Conservation (phyloP, 768 basidiomycete species). For the Naganishia antarctica region DNA sequence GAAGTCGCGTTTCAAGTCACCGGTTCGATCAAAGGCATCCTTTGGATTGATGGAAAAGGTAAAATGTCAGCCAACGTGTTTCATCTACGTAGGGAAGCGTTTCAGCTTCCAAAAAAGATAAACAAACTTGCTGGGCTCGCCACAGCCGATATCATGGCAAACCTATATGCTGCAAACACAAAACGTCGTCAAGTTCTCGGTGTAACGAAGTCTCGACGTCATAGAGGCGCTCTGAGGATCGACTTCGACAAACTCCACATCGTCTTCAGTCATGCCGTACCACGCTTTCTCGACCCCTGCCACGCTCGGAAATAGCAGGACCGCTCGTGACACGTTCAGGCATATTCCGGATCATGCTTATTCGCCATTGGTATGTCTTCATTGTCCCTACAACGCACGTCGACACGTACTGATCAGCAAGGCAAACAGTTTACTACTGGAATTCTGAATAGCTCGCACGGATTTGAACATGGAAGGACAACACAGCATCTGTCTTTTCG, state of each 20-base stretch:
- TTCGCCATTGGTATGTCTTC: constrained; percentile 3
- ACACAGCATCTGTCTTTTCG: constrained; percentile 7
- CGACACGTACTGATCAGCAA: neutral
- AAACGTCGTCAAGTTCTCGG: no score
- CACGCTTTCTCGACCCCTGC: constrained; percentile 8
- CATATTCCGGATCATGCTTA: constrained; percentile 5
- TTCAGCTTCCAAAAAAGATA: neutral
- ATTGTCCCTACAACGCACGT: no score
- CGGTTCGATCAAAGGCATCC: neutral
- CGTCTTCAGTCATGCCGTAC: neutral
- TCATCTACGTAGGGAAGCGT: neutral
- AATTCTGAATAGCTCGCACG: constrained; percentile 7
- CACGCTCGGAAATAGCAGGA: neutral
- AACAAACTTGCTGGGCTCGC: neutral
- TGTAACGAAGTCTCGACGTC: no score
- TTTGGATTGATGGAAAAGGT: neutral
- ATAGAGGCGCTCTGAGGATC: no score
- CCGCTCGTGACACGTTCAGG: neutral
- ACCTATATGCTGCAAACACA: no score
- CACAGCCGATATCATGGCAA: no score
- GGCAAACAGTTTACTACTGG: neutral
- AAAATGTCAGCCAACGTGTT: neutral
- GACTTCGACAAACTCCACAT: no score
- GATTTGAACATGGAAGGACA: neutral
- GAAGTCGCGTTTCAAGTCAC: neutral